Evolutionary conservation across 2,329 filamentous ascomycete genomes (phyloP).

Genomic region (Capronia epimyces): DNA sequence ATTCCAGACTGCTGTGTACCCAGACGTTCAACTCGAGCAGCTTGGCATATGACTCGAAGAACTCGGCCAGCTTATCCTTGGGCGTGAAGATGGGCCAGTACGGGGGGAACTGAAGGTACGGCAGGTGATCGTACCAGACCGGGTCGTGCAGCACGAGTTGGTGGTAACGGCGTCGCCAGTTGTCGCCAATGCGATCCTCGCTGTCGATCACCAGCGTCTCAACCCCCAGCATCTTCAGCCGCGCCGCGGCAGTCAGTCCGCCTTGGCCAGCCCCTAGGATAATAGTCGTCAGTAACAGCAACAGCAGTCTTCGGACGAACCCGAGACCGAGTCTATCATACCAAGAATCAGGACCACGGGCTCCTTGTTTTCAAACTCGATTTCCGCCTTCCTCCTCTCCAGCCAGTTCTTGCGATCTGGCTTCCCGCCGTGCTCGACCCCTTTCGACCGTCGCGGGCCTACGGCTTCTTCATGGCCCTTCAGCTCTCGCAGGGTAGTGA

Average conservation of each 20-base stretch:
- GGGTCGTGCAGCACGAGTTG: slow-evolving; percentile 65
- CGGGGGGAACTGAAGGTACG: slow-evolving; percentile 58
- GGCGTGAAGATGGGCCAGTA: slow-evolving; percentile 66
- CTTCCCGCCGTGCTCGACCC: slow-evolving; percentile 52
- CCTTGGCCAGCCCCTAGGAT: slow-evolving; percentile 54
- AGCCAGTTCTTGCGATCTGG: slow-evolving; percentile 55
- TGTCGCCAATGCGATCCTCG: slow-evolving; percentile 56
- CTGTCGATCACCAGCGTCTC: slow-evolving; percentile 55
- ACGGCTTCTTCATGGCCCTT: slow-evolving; percentile 50
- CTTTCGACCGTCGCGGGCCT: slow-evolving; percentile 47
- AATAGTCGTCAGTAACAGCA: slow-evolving; percentile 6
- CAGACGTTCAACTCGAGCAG: slow-evolving; percentile 65
- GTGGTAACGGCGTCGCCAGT: slow-evolving; percentile 59
- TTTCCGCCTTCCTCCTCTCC: slow-evolving; percentile 48
- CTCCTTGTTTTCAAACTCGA: slow-evolving; percentile 47
- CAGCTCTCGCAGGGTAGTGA: slow-evolving; percentile 54
- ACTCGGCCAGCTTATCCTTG: slow-evolving; percentile 66
- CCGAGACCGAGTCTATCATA: slow-evolving; percentile 36
- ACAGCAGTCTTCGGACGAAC: no score
- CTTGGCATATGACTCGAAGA: slow-evolving; percentile 60
- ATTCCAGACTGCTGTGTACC: slow-evolving; percentile 49
- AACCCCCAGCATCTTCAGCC: slow-evolving; percentile 56
- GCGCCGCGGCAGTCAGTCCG: slow-evolving; percentile 53
- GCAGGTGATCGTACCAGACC: slow-evolving; percentile 53
- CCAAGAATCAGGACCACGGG: slow-evolving; percentile 59